Base-by-base conservation (phyloP, 1,284 basidiomycete genomes). In the Irpex sp. region DNA sequence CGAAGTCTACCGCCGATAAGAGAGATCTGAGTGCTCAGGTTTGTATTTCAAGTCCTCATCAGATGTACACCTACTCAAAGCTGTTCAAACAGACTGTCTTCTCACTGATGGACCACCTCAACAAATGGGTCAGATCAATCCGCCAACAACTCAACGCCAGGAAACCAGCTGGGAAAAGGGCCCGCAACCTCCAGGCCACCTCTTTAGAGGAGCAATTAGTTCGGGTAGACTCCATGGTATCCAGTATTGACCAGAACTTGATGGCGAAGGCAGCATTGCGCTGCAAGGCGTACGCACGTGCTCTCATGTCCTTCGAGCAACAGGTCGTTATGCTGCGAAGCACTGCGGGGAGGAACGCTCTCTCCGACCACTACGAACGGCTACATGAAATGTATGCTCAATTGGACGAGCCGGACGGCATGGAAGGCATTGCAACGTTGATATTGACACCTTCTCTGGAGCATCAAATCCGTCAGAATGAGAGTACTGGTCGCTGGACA, bases 381-480 rank as follows among this genome's bases (percentile, higher is more conserved):
- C 78, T 99, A 45, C 97, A 99, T 70, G 88, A 97, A 72, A 97
- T 99, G 65, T 99, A 99, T 73, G 91, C 97, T 12, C 85, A 93
- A 61, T 81, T 99, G 4, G 96, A 99, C 71, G 96, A 99, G 72
- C 97, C 97, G 0, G 97, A 99, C 75, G 97, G 97, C 10, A 99
- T 99, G 97, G 96, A 98, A 75, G 97, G 97, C 0, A 85, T 99
- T 28, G 98, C 97, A 0, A 89, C 92, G 1, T 78, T 90, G 64
- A 93, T 99, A 61, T 78, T 98, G 12, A 86, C 91, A 0, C 97
- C 97, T 0, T 93, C 93, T 1, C 76, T 99, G 56, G 94, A 98
- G 67, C 94, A 98, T 74, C 96, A 98, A 74, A 99, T 99, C 63
- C 88, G 97, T 54, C 93, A 99, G 69, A 97, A 99, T 70, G 97